phyloP scores from a whole-genome alignment of 139 green algal genomes.

The Yamagishiella unicocca region DNA sequence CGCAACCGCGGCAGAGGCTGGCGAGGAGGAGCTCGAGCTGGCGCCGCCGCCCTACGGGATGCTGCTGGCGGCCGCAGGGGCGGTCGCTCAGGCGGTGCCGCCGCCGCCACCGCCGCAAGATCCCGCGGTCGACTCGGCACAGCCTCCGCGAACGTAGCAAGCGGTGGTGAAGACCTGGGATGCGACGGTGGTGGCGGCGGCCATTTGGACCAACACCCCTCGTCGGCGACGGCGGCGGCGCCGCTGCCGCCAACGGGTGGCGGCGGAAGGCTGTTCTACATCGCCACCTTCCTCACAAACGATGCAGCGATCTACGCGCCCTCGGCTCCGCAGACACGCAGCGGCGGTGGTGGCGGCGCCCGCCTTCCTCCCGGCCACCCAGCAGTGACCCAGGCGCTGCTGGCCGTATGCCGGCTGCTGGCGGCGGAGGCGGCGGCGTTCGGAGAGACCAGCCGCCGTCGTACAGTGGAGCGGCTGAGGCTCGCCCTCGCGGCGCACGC shows the following conservation, averaged over 20 bases:
- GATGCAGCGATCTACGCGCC: background rate
- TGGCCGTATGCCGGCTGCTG: background rate
- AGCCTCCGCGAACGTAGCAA: too few species aligned
- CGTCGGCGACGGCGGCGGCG: too few species aligned
- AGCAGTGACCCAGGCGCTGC: background rate
- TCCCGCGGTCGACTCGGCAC: too few species aligned
- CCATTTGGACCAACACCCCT: too few species aligned
- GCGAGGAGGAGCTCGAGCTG: background rate
- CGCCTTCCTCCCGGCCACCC: background rate
- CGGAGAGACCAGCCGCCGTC: constrained; percentile 7
- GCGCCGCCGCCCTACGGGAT: background rate
- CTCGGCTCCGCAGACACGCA: background rate
- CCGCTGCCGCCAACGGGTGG: background rate
- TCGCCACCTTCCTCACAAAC: constrained; percentile 1
- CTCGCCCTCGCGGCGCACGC: background rate
- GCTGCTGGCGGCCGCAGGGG: background rate
- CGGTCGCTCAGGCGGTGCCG: background rate
- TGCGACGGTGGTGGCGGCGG: too few species aligned
- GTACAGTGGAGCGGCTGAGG: background rate
- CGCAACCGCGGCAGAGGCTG: background rate
- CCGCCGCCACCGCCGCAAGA: background rate
- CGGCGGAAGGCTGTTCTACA: constrained; percentile 1
- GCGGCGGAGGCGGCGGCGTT: background rate
- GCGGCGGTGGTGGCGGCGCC: background rate
- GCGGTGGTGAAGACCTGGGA: too few species aligned